Base-by-base conservation (phyloP, 2,329 filamentous ascomycete species). In the Periconia digitata region DNA sequence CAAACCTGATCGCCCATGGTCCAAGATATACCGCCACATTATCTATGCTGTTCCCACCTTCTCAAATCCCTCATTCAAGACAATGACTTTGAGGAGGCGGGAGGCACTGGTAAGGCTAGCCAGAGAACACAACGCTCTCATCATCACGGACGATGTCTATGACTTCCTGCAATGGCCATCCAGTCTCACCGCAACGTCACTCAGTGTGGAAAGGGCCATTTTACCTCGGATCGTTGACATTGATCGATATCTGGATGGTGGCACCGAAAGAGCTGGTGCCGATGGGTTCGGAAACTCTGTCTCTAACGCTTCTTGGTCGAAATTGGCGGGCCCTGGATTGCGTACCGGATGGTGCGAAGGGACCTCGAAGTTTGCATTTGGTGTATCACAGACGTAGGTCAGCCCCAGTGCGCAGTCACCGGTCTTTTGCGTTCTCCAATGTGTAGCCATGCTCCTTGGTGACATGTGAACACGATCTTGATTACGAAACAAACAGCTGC, bases 81-180 rank as follows among this genome's bases (percentile, higher is more conserved):
- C 89, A 3, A 92, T 95, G 85, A 84, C 85, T 13, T 70, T 90
- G 3, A 67, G 72, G 16, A 81, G 87, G 22, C 82, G 94, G 3
- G 74, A 85, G 54, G 76, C 76, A 10, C 79, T 97, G 3, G 84
- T 97, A 20, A 75, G 76, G n/a, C 72, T 96, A 6, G 92, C 92
- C 0, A 81, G 92, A 47, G 77, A 85, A 49, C 84, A 87, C 67
- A 85, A 97, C 67, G 90, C 89, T 6, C 79, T 97, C n/a, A 72
- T 96, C 46, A 79, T 96, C 22, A 83, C 83, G 41, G 92, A 97
- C 72, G 94, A 99, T 69, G 91, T 97, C 8, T 99, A 99, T 67
- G 92, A 97, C 69, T 87, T 92, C 56, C 78, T 97, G 5, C 88
- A 92, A 66, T 96, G 91, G 90, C 80, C 83, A 2, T 60, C 75